phyloP scores from a whole-genome alignment of 2,329 filamentous ascomycete species.

The Helminthosporium solani region DNA sequence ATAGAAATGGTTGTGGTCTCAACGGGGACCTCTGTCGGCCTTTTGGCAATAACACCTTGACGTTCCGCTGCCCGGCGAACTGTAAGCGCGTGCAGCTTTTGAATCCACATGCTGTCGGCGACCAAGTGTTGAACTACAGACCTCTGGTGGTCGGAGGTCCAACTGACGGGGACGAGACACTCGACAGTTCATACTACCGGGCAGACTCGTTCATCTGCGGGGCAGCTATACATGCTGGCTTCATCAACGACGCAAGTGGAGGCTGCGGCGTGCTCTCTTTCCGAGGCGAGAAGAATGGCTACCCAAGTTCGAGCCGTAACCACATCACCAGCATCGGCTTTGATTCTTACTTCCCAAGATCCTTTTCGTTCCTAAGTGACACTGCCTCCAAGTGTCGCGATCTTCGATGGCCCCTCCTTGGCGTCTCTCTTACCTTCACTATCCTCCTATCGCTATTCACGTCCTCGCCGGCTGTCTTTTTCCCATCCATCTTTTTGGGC shows the following conservation, averaged over 20 bases:
- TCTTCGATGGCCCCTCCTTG: conserved; percentile 79
- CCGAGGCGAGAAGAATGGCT: conserved; percentile 67
- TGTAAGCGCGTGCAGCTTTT: conserved; percentile 66
- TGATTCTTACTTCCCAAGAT: conserved; percentile 84
- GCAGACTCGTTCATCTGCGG: conserved; percentile 88
- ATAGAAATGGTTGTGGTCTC: conserved; percentile 71
- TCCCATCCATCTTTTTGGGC: conserved; percentile 77
- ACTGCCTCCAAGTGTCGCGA: conserved; percentile 71
- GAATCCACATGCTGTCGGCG: conserved; percentile 74
- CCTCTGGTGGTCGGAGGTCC: conserved; percentile 58
- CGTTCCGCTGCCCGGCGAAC: conserved; percentile 73
- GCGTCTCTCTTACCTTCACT: conserved; percentile 78
- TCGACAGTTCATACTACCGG: conserved; percentile 67
- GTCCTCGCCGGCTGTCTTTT: conserved; percentile 75
- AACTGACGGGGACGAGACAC: conserved; percentile 39
- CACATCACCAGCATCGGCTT: conserved; percentile 78
- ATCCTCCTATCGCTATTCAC: conserved; percentile 78
- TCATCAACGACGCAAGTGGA: conserved; percentile 69
- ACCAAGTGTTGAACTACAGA: conserved; percentile 59
- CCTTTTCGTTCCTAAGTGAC: conserved; percentile 72
- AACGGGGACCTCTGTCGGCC: conserved; percentile 75
- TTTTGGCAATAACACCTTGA: conserved; percentile 67
- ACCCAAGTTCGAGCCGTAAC: conserved; percentile 63
- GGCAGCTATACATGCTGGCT: conserved; percentile 79
- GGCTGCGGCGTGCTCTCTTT: conserved; percentile 81